A percentile compares a stretch with the other conserved stretches of the same genome.
Conservation (phyloP, 176 grass and related monocot species). For the Puccinellia tenuiflora region DNA sequence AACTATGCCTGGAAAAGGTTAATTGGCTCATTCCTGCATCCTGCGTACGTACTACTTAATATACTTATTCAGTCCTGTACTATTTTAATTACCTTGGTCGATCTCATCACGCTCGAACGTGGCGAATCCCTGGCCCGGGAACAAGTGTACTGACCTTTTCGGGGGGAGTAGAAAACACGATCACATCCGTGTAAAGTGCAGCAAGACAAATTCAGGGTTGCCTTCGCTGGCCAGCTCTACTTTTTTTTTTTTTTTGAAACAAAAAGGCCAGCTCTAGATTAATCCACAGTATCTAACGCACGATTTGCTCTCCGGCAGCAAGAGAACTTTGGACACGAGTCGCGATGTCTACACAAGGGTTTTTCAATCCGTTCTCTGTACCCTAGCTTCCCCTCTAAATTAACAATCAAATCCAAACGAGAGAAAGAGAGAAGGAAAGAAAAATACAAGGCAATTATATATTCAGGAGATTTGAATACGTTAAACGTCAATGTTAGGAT, state of each 20-base stretch:
- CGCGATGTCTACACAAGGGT: neutral
- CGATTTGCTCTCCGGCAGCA: neutral
- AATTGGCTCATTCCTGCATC: neutral
- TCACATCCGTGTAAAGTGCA: constrained; percentile 23
- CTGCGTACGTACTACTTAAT: too few species aligned
- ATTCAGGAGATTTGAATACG: neutral
- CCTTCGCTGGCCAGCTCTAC: neutral
- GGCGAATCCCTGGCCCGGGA: neutral
- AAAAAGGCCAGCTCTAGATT: neutral
- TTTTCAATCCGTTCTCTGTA: constrained; percentile 24
- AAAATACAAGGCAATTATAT: neutral
- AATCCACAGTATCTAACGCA: constrained; percentile 19
- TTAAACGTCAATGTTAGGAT: constrained; percentile 46
- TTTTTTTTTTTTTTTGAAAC: too few species aligned
- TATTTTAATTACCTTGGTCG: constrained; percentile 16
- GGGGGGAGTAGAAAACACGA: neutral
- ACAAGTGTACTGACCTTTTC: neutral
- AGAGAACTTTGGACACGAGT: neutral
- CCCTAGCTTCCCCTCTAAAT: neutral
- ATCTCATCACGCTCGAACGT: neutral
- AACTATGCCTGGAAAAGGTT: neutral
- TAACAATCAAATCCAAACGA: constrained; percentile 2
- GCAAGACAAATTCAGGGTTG: constrained; percentile 11
- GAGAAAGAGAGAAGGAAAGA: neutral
- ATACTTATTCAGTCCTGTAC: neutral